Percentiles rank a stretch among this genome's conserved stretches.
Conservation (phyloP, 2,329 filamentous ascomycete species). For the Didymella keratinophila region DNA sequence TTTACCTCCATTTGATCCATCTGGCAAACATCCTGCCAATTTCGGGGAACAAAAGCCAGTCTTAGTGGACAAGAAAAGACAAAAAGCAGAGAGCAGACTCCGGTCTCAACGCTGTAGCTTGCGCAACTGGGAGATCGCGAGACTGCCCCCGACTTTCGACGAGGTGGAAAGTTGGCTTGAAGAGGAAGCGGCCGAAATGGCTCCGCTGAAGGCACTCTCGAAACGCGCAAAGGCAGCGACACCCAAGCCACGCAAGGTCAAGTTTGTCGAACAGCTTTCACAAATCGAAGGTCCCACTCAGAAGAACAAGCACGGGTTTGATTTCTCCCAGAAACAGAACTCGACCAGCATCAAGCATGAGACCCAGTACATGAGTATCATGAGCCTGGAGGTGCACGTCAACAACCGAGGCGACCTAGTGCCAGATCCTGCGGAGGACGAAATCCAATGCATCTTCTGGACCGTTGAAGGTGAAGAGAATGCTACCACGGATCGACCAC, state of each 20-base stretch:
- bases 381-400: conserved; percentile 92
- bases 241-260: conserved; percentile 30
- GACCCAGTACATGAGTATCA: conserved; percentile 92
- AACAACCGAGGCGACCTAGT: conserved; percentile 82
- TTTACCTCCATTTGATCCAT: conserved; percentile 78
- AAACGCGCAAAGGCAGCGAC: conserved; percentile 17
- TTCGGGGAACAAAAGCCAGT: conserved; percentile 61
- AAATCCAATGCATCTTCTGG: conserved; percentile 90
- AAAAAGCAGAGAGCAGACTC: conserved; percentile 60
- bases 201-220: conserved; percentile 11
- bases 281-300: conserved; percentile 92
- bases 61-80: conserved; percentile 59
- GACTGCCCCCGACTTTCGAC: conserved; percentile 71
- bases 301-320: conserved; percentile 80
- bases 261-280: conserved; percentile 61
- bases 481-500: conserved; percentile 61
- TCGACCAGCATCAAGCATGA: conserved; percentile 82
- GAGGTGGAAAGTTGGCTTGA: conserved; percentile 76
- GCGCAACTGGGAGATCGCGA: conserved; percentile 78
- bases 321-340: conserved; percentile 79
- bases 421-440: conserved; percentile 90
- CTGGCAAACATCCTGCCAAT: conserved; percentile 63
- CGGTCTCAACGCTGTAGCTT: conserved; percentile 67
- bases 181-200: conserved; percentile 36
- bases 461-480: conserved; percentile 79